phyloP scores from a whole-genome alignment of 768 basidiomycete genomes.

The Leucogyrophana mollusca region DNA sequence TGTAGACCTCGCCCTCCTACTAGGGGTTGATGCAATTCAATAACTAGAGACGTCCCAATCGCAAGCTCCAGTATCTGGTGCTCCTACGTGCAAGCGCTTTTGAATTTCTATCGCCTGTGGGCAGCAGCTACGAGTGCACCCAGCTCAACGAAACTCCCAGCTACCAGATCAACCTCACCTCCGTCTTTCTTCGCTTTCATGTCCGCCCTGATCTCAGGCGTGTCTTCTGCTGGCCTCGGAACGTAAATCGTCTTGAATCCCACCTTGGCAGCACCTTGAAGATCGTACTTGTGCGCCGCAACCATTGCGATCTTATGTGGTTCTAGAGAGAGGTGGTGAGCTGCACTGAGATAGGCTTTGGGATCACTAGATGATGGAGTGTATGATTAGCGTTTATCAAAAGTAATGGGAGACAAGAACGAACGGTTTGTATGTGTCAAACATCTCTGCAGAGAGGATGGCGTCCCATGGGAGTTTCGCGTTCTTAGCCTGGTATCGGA shows the following conservation, averaged over 20 bases:
- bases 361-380: constrained; percentile 39
- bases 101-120: too few species aligned
- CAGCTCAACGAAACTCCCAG: constrained; percentile 51
- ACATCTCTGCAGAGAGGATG: constrained; percentile 59
- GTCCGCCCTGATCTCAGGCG: constrained; percentile 13
- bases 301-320: constrained; percentile 61
- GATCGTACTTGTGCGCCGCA: constrained; percentile 59
- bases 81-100: too few species aligned
- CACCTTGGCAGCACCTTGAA: constrained; percentile 47
- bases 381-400: not conserved
- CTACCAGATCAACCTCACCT: constrained; percentile 58
- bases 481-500: constrained; percentile 49
- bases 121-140: constrained; percentile 25
- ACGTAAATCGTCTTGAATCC: constrained; percentile 65
- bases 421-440: constrained; percentile 65
- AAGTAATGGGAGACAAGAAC: constrained; percentile 16
- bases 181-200: constrained; percentile 50
- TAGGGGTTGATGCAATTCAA: too few species aligned
- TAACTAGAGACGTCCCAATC: too few species aligned
- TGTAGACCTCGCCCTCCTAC: too few species aligned
- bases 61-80: too few species aligned
- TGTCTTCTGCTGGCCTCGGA: constrained; percentile 48
- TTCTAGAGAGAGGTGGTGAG: constrained; percentile 42
- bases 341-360: constrained; percentile 48
- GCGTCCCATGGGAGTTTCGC: constrained; percentile 64